Evolutionary conservation across 345 rosid species (phyloP).

Genomic region (Eucalyptus pauciflora): DNA sequence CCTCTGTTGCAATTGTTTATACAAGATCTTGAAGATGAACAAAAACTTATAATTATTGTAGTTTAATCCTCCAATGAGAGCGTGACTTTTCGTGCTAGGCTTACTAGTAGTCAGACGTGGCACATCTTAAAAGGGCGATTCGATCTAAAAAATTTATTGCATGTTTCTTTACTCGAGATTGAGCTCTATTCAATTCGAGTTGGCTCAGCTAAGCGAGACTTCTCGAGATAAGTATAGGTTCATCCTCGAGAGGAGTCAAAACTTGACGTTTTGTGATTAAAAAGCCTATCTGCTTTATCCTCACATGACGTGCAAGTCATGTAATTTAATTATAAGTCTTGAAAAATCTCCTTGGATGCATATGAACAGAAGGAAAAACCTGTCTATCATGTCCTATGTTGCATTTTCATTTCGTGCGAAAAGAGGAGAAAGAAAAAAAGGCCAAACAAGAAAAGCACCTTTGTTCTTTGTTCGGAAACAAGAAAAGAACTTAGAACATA

Average conservation of each 20-base stretch:
- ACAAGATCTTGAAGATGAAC: background rate
- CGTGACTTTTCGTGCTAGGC: background rate
- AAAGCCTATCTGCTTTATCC: background rate
- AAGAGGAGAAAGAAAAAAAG: background rate
- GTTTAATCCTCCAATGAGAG: background rate
- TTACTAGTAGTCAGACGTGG: background rate
- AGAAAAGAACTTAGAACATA: background rate
- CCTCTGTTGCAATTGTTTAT: background rate
- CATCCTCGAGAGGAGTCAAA: background rate
- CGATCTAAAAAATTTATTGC: background rate
- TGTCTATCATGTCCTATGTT: fast-evolving
- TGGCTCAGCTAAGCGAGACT: no score
- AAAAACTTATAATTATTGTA: background rate
- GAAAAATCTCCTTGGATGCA: background rate
- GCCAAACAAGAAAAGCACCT: no score
- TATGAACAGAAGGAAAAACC: background rate
- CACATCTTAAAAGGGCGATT: background rate
- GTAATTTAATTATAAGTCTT: background rate
- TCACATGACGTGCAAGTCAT: background rate
- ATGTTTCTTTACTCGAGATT: background rate
- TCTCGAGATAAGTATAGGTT: background rate
- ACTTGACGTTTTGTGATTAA: background rate
- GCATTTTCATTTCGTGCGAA: no score
- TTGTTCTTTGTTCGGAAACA: background rate
- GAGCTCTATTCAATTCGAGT: background rate